Percentiles rank a stretch among this genome's conserved stretches.
Conservation (phyloP, 2,329 filamentous ascomycete genomes). For the Tolypocladium endophyticum region DNA sequence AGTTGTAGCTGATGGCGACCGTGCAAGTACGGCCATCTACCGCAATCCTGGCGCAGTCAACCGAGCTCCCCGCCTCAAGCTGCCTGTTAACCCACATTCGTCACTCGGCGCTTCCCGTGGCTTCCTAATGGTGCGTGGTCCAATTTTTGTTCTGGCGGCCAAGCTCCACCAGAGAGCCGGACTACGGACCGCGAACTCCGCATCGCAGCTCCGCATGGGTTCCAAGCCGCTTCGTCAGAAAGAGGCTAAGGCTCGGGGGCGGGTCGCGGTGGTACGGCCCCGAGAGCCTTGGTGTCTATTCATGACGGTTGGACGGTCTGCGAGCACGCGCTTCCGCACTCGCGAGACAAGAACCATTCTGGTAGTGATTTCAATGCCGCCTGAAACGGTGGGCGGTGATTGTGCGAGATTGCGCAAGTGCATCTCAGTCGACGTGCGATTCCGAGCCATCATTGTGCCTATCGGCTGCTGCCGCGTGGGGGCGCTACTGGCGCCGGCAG, state of each 20-base stretch:
- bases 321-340: neutral
- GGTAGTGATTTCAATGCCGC: no score
- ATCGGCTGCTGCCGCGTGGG: neutral
- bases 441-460: neutral
- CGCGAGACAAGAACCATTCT: no score
- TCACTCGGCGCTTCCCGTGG: neutral
- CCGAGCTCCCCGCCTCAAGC: neutral
- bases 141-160: neutral
- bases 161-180: neutral
- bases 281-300: neutral
- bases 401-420: neutral
- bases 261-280: neutral
- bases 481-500: neutral
- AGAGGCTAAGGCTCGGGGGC: neutral
- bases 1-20: neutral
- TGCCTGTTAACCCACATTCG: neutral
- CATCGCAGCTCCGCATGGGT: no score
- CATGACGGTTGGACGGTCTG: neutral
- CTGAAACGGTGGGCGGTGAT: neutral
- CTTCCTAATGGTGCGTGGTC: neutral
- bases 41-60: constrained; percentile 38
- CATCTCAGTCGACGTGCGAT: no score
- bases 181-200: neutral
- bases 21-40: neutral
- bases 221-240: no score